A percentile compares a stretch with the other conserved stretches of the same genome.
Conservation (phyloP, 2,329 filamentous ascomycete species). For the Plectosphaerella sp. region DNA sequence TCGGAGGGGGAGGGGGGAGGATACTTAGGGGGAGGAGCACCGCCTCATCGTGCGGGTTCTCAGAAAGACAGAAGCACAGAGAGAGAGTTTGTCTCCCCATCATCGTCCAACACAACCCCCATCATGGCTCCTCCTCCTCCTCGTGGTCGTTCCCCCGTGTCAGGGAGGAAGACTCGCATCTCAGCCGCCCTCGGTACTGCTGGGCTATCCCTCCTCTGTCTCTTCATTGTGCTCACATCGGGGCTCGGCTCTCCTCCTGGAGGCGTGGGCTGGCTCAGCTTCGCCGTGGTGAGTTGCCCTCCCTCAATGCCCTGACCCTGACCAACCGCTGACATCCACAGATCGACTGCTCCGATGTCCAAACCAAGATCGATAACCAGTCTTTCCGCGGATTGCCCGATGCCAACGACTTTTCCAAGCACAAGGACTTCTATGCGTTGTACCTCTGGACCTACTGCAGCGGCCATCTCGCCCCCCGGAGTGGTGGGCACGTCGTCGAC, state of each 20-base stretch:
- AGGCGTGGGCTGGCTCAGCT: not conserved
- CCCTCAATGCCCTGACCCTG: not conserved
- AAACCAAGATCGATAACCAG: not conserved
- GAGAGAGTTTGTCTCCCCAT: not conserved
- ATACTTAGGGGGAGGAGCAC: too few relatives aligned
- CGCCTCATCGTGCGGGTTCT: too few relatives aligned
- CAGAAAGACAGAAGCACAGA: too few relatives aligned
- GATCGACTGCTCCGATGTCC: conserved; percentile 3
- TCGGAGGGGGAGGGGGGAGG: too few relatives aligned
- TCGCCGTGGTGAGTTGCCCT: not conserved
- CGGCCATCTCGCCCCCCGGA: not conserved
- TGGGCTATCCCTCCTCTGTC: not conserved
- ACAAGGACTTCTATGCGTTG: conserved; percentile 6
- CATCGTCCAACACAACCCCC: not conserved
- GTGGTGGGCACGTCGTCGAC: not conserved
- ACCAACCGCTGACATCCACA: not conserved
- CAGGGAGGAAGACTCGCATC: not conserved
- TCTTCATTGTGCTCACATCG: not conserved
- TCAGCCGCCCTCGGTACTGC: not conserved
- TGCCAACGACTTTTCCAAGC: conserved; percentile 6
- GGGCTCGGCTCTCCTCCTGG: not conserved
- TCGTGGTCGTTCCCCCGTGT: not conserved
- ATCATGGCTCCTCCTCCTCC: not conserved
- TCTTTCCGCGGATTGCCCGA: conserved; percentile 4
- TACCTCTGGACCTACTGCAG: conserved; percentile 7